Evolutionary conservation across 352 stramenopile genomes (phyloP).

Genomic region (Globisporangium iwayamae): DNA sequence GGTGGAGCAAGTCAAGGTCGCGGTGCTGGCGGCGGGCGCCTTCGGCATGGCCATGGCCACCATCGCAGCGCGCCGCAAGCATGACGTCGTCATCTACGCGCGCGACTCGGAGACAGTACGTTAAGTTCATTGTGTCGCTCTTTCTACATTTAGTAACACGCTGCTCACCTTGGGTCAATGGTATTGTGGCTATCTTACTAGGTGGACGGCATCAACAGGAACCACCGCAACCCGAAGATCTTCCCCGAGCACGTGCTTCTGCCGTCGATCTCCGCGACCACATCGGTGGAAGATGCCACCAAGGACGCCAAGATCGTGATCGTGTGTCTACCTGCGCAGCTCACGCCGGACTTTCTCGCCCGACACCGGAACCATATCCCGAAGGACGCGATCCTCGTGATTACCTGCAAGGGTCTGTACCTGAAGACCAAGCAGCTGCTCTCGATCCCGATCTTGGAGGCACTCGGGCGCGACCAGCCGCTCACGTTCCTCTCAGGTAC

Average conservation of each 20-base stretch:
- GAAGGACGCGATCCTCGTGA: slow-evolving; percentile 87
- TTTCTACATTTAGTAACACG: not conserved
- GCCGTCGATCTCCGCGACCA: slow-evolving; percentile 83
- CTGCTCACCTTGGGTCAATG: not conserved
- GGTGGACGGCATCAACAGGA: slow-evolving; percentile 91
- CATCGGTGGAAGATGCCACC: slow-evolving; percentile 83
- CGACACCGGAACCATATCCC: slow-evolving; percentile 88
- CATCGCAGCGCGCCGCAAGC: slow-evolving; percentile 86
- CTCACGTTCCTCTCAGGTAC: slow-evolving; percentile 91
- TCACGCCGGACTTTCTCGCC: slow-evolving; percentile 89
- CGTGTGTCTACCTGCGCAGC: slow-evolving; percentile 95
- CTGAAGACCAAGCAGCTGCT: slow-evolving; percentile 95
- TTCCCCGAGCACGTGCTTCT: slow-evolving; percentile 89
- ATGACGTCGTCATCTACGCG: slow-evolving; percentile 92
- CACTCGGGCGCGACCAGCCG: slow-evolving; percentile 89
- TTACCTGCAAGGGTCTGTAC: slow-evolving; percentile 96
- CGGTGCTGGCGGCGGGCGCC: slow-evolving; percentile 91
- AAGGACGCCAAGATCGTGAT: slow-evolving; percentile 91
- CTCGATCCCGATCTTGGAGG: slow-evolving; percentile 91
- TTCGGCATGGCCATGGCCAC: slow-evolving; percentile 96
- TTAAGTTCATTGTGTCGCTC: not conserved
- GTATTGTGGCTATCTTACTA: slow-evolving; percentile 15
- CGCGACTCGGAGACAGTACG: slow-evolving; percentile 54
- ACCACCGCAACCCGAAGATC: slow-evolving; percentile 89
- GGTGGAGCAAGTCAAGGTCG: slow-evolving; percentile 78